phyloP scores from a whole-genome alignment of 1,139 yeast genomes.

The Trichomonascaceae sp. region DNA sequence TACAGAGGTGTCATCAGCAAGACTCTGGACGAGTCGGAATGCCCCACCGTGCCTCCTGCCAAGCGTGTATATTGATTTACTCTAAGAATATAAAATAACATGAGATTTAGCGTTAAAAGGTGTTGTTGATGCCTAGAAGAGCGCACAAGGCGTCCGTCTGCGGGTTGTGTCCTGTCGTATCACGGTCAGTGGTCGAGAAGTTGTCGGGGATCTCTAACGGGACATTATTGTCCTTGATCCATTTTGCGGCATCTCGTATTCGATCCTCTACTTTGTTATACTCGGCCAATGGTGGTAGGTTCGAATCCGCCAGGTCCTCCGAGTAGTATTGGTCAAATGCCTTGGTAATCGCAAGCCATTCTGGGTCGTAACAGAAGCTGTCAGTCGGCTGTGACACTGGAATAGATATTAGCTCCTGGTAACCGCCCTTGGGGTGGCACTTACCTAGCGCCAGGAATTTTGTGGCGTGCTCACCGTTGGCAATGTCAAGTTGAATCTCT shows the following conservation, averaged over 20 bases:
- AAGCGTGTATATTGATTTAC: conserved; percentile 84
- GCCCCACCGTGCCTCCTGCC: conserved; percentile 95
- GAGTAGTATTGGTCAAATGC: conserved; percentile 14
- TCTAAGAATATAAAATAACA: conserved; percentile 35
- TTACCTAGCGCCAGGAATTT: conserved; percentile 74
- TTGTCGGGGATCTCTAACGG: too few relatives aligned
- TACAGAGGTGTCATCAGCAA: conserved; percentile 78
- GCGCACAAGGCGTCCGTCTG: not conserved
- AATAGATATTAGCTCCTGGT: conserved; percentile 26
- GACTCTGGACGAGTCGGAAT: conserved; percentile 83
- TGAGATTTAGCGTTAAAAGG: not conserved
- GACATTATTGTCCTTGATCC: too few relatives aligned
- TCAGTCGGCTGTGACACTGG: not conserved
- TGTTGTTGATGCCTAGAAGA: not conserved
- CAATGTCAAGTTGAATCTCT: not conserved
- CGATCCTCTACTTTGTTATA: too few relatives aligned
- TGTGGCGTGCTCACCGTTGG: conserved; percentile 2
- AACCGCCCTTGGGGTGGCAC: conserved; percentile 51
- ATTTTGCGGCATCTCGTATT: too few relatives aligned
- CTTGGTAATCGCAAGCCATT: conserved; percentile 28
- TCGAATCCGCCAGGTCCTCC: too few relatives aligned
- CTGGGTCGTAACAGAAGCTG: conserved; percentile 22
- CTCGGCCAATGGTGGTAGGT: too few relatives aligned
- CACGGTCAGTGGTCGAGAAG: not conserved
- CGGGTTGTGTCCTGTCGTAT: not conserved